Base-by-base conservation (phyloP, 2,329 filamentous ascomycete genomes). In the Talaromyces marneffei region DNA sequence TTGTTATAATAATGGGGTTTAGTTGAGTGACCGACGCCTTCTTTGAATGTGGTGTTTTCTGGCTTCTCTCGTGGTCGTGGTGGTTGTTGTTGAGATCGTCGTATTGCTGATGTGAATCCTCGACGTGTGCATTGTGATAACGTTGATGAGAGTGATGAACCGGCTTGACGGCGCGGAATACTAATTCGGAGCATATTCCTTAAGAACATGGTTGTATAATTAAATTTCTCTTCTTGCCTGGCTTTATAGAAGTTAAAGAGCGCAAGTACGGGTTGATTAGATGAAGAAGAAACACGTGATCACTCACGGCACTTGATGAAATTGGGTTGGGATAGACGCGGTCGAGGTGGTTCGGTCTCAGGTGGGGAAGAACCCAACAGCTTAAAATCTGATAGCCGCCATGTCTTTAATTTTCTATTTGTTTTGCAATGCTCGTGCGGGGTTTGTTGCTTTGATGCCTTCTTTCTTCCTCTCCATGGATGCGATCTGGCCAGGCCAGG, bases 21-120 rank as follows among this genome's bases (percentile, higher is more conserved):
- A 20, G 6, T 2, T 25, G 7, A 54, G 29, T 10, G 31, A 68
- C 68, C 63, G 57, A 74, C 72, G 42, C 71, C 70, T 59, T 74
- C 68, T 61, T 66, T 70, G 62, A 71, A 72, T 40, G 52, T 55
- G 31, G 59, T 60, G 59, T 46, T 66, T 57, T 58, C 62, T 29
- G 50, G 42, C 18, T 60, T 39, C 40, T 12, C 3, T 46, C 39
- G 35, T 23, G 57, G 61, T 20, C 42, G 40, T 14, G 59, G 29
- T 35, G 37, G 25, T 16, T 33, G 56, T 31, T 62, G 60, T 42
- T 62, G 44, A 31, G 35, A 39, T 23, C 55, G 55, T n/a, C 18
- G 52, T 48, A 39, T 52, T 18, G 60, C 55, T 5, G 55, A 55
- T n/a, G 48, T 40, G 39, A 62, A 62, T n/a, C 44, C 35, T 20